Evolutionary conservation across 2,329 filamentous ascomycete species (phyloP).

Genomic region (Microdochium paspali): DNA sequence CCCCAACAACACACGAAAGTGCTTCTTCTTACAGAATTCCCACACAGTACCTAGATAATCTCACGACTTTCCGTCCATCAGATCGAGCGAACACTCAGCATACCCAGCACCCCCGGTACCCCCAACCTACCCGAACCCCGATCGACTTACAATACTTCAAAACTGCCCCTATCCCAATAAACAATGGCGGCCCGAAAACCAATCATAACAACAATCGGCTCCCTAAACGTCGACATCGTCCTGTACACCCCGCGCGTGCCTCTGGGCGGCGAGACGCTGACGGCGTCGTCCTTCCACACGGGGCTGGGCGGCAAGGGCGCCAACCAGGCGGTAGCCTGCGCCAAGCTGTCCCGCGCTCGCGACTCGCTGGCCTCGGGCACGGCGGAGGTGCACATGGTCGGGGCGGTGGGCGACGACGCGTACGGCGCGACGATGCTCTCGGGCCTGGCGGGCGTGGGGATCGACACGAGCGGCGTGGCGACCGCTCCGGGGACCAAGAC

Average conservation of each 20-base stretch:
- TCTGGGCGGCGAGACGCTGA: constrained; percentile 82
- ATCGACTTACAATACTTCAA: too few species aligned
- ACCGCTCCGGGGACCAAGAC: constrained; percentile 39
- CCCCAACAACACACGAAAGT: too few species aligned
- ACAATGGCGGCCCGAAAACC: constrained; percentile 19
- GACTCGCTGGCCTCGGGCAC: constrained; percentile 16
- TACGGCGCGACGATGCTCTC: constrained; percentile 52
- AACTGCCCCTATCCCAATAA: too few species aligned
- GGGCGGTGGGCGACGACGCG: constrained; percentile 60
- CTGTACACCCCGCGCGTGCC: constrained; percentile 76
- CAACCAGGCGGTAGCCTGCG: constrained; percentile 88
- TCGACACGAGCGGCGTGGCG: constrained; percentile 47
- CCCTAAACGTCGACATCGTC: constrained; percentile 89
- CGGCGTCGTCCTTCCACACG: constrained; percentile 65
- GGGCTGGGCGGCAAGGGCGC: constrained; percentile 90
- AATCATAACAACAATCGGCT: constrained; percentile 76
- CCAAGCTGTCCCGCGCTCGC: constrained; percentile 61
- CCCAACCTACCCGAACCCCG: too few species aligned
- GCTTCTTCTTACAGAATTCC: too few species aligned
- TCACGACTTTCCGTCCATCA: too few species aligned
- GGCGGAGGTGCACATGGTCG: constrained; percentile 57
- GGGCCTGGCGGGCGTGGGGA: constrained; percentile 50
- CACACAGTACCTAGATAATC: too few species aligned
- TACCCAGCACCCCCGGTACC: too few species aligned
- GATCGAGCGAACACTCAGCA: too few species aligned